Base-by-base conservation (phyloP, 2,329 filamentous ascomycete species). In the Hypoxylon sp. region DNA sequence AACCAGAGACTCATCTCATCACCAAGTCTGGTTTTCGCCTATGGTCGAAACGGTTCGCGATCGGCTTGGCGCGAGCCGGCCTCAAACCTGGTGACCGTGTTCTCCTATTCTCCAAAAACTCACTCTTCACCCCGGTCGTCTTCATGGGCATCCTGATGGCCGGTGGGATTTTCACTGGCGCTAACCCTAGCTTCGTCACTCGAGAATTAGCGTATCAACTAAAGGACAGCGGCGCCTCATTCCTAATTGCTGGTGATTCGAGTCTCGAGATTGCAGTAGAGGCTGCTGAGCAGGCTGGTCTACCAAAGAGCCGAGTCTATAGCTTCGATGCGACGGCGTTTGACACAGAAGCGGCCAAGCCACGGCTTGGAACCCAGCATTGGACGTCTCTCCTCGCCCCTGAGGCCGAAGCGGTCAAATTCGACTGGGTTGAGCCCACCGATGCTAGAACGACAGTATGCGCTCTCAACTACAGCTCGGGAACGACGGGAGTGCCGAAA, bases 401-500 rank as follows among this genome's bases (percentile, higher is more conserved):
- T 2, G 50, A 73, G 40, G 56, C 62, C 1, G 74, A 88, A 44
- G 91, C 88, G 1, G 79, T 82, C 2, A 76, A 75, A 1, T 95
- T 91, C 77, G 79, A 81, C 53, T 96, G 93, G 92, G 78, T 86
- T 14, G 85, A 90, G 64, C 85, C 83, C 0, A 78, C 81, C 0
- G 82, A 86, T 44, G 80, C 88, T 1, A 84, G 84, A 64, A 78
- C 81, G 25, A 84, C 85, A 4, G 87, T 88, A 0, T 88, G 91
- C 72, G 90, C 89, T 25, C 86, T 97, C 69, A 96, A 97, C 79
- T 97, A 95, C 80, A 92, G 89, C 71, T 91, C 88, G 31, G 89
- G 93, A 10, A 95, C 92, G 0, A 97, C 94, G 0, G 93, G 94
- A 6, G 85, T 94, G 3, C 92, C 93, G 8, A 97, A 97, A 78